Evolutionary conservation across 116 monocot genomes (phyloP).

Genomic region (Dioscorea cayenensis): DNA sequence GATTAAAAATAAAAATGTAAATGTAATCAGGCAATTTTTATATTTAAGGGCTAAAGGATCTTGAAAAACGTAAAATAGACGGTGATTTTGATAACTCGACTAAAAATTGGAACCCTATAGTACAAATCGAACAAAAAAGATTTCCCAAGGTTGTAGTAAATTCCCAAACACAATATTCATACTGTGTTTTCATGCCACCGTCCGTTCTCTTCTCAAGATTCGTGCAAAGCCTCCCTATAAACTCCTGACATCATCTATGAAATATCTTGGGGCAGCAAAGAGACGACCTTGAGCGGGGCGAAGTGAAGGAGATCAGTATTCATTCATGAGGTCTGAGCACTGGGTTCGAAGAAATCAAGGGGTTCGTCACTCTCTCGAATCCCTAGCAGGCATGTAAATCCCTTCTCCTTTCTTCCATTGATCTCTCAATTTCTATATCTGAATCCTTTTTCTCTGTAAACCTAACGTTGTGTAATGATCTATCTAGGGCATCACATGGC

Average conservation of each 20-base stretch:
- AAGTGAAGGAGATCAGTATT: no score
- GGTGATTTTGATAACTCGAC: no score
- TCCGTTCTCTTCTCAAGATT: no score
- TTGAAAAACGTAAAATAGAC: no score
- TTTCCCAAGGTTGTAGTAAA: no score
- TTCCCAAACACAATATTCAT: no score
- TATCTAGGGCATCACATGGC: conserved; percentile 71
- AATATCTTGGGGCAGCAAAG: background rate
- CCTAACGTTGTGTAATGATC: background rate
- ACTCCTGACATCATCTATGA: background rate
- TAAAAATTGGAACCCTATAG: no score
- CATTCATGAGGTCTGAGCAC: conserved; percentile 27
- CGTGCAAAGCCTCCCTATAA: background rate
- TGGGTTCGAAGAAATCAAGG: conserved; percentile 33
- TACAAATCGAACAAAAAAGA: no score
- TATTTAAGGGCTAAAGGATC: no score
- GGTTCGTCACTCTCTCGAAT: conserved; percentile 44
- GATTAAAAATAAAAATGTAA: no score
- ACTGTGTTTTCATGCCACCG: no score
- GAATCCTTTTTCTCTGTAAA: background rate
- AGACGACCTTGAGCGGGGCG: background rate
- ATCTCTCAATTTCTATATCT: background rate
- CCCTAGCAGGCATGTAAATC: conserved; percentile 29
- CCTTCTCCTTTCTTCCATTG: background rate
- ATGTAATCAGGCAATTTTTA: no score